Base-by-base conservation (phyloP, 257 asterid genomes). In the Haberlea rhodopensis region DNA sequence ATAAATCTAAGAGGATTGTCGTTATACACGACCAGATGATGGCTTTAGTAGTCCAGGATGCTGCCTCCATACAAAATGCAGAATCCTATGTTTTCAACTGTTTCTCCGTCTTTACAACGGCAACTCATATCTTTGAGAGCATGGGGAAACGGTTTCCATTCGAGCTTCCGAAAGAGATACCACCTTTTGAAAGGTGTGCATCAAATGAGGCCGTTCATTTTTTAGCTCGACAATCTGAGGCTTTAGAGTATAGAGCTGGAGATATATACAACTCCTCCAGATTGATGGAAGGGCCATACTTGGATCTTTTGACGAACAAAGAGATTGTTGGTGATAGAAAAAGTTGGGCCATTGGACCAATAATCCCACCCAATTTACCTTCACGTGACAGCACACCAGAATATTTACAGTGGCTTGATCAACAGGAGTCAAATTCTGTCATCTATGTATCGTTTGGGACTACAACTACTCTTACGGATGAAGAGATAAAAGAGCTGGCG, bases 381-480 rank as follows among this genome's bases (percentile, higher is more conserved):
- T 19, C 63, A 1, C 1, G 13, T 4, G 62, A 5, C 13, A 52
- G 3, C 3, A 32, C 25, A 7, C 70, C 63, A 37, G 54, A 29
- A 16, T 78, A 65, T 19, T 31, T 83, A 45, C 27, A 60, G 18
- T 85, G 86, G 86, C 79, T 82, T 3, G 76, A 85, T 31, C 52
- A 62, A 43, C 86, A 80, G 57, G 67, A 22, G 28, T 37, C 80
- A 4, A 64, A 63, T 2, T 85, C 88, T 0, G 85, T 85, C 0
- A 65, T 82, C 13, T 85, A 63, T 32, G 81, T 80, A 0, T 46
- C 85, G 0, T 85, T 85, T 13, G 88, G 88, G 53, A 71, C 86
- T 1, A 56, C 79, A 11, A 75, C 79, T 15, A 60, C 80, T 0
- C 25, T 82, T 15, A 65, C 86, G 0, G 70, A 74, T 5, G 79